Conservation (phyloP, 495 filamentous ascomycete genomes). For the Tuber microsphaerosporum region DNA sequence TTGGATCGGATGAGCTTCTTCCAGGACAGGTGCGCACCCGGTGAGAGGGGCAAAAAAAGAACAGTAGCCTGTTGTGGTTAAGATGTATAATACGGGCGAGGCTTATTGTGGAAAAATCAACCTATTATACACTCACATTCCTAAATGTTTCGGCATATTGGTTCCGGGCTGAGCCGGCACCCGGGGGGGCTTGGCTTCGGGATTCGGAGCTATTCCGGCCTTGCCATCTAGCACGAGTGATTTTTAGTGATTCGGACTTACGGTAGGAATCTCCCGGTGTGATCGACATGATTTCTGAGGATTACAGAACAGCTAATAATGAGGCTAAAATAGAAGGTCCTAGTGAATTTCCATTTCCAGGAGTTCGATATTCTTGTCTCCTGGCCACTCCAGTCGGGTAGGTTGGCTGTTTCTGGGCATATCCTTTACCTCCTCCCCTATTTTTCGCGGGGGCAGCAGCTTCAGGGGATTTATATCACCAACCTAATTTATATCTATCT, state of each 20-base stretch:
- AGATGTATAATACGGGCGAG: background rate
- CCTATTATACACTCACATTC: background rate
- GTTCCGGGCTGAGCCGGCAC: background rate
- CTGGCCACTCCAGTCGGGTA: background rate
- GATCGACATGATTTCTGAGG: background rate
- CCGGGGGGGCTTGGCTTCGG: background rate
- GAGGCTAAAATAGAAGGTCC: background rate
- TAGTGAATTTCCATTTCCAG: background rate
- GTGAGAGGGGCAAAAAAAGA: background rate
- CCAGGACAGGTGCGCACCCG: background rate
- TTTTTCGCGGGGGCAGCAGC: background rate
- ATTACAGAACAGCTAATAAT: background rate
- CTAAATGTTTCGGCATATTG: background rate
- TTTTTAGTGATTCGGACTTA: background rate
- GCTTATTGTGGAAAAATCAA: background rate
- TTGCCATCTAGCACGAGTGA: background rate
- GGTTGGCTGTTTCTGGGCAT: background rate
- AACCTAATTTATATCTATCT: background rate
- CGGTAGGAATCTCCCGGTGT: background rate
- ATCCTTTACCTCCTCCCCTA: background rate
- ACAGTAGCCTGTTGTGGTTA: background rate
- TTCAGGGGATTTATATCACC: background rate
- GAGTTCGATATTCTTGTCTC: background rate
- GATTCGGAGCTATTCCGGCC: background rate
- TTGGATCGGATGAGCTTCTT: background rate